phyloP scores from a whole-genome alignment of 257 asterid species.

The Eucommia ulmoides region DNA sequence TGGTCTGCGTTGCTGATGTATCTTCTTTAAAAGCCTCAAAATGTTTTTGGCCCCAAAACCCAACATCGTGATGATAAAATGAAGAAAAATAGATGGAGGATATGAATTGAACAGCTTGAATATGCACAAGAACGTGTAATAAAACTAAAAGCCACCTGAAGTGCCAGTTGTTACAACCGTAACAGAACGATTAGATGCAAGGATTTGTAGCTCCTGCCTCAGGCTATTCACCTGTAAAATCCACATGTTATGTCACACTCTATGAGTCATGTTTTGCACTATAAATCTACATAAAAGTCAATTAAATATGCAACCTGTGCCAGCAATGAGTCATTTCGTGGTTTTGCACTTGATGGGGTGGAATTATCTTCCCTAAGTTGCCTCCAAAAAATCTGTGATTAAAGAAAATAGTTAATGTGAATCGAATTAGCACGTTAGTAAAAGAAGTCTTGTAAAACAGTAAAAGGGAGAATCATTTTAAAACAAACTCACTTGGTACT shows the following conservation, averaged over 20 bases:
- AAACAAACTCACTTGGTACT: slow-evolving; percentile 1
- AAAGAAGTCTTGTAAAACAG: slow-evolving; percentile 7
- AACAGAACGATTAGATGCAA: slow-evolving; percentile 50
- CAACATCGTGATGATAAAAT: no score
- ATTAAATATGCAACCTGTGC: slow-evolving; percentile 50
- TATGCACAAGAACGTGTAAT: no score
- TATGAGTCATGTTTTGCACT: no score
- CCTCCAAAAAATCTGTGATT: slow-evolving; percentile 43
- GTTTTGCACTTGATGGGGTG: slow-evolving; percentile 40
- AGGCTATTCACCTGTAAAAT: slow-evolving; percentile 60
- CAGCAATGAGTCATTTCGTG: slow-evolving; percentile 51
- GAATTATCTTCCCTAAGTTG: slow-evolving; percentile 49
- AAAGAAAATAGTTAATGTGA: neutral
- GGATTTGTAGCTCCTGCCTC: slow-evolving; percentile 62
- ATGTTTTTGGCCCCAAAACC: no score
- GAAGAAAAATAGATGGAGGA: no score
- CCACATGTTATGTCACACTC: slow-evolving; percentile 7
- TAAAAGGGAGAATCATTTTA: slow-evolving; percentile 2
- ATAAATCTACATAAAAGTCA: slow-evolving; percentile 1
- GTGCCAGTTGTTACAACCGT: slow-evolving; percentile 60
- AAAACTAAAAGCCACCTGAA: slow-evolving; percentile 67
- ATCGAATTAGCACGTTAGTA: slow-evolving; percentile 4
- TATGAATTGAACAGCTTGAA: no score
- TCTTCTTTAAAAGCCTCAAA: no score
- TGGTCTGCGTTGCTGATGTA: no score